Percentiles rank a stretch among this genome's conserved stretches.
phyloP scores from a whole-genome alignment of 805 yeast species.

The Candida fluviatilis region DNA sequence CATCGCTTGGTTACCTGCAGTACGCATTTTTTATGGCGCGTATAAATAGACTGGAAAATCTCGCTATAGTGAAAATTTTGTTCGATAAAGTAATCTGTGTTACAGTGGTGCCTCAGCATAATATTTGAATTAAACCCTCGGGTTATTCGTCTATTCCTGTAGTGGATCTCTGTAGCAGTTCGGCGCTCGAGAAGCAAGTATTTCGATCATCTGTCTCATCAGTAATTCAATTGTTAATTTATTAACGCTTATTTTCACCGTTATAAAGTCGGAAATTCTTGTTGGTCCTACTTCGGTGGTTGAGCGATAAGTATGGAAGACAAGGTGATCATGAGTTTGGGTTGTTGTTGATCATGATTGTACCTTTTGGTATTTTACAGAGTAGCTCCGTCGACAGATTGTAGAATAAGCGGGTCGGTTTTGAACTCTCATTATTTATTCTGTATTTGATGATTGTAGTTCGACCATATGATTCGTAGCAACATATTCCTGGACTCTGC shows the following conservation, averaged over 20 bases:
- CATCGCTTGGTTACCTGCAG: background rate
- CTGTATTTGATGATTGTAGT: slow-evolving; percentile 40
- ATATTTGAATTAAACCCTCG: slow-evolving; percentile 23
- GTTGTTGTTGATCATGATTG: slow-evolving; percentile 8
- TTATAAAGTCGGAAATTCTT: slow-evolving; percentile 16
- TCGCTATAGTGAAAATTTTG: slow-evolving; percentile 3
- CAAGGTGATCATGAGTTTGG: slow-evolving; percentile 17
- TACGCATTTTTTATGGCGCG: slow-evolving; percentile 1
- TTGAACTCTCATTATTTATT: slow-evolving; percentile 49
- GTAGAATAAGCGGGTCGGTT: slow-evolving; percentile 63
- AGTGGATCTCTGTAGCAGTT: slow-evolving; percentile 46
- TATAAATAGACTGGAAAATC: slow-evolving; percentile 5
- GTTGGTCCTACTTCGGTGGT: slow-evolving; percentile 45
- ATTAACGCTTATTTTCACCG: slow-evolving; percentile 15
- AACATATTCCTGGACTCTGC: slow-evolving; percentile 99
- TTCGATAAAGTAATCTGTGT: slow-evolving; percentile 48
- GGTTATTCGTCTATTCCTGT: slow-evolving; percentile 27
- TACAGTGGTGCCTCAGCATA: slow-evolving; percentile 40
- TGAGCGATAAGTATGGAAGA: slow-evolving; percentile 42
- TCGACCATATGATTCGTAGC: slow-evolving; percentile 72
- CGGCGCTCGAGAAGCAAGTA: slow-evolving; percentile 74
- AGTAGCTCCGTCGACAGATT: slow-evolving; percentile 98
- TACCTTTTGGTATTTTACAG: slow-evolving; percentile 52
- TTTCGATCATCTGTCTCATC: slow-evolving; percentile 13
- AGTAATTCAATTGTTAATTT: slow-evolving; percentile 11